Evolutionary conservation across 805 yeast genomes (phyloP).

Genomic region (Trichomonascus vanleenenianus): DNA sequence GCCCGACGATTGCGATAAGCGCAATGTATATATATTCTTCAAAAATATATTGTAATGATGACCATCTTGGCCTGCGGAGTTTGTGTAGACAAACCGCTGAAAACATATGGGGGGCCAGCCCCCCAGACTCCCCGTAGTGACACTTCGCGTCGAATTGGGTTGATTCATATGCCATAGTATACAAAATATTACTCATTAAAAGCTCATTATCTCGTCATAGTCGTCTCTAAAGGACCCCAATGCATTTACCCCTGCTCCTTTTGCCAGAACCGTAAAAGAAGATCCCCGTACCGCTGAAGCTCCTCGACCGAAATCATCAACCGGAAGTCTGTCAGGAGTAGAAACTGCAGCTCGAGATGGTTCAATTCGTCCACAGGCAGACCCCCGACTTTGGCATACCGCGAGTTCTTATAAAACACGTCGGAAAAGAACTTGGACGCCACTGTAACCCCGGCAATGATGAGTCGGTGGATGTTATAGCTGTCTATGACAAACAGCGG

Average conservation of each 20-base stretch:
- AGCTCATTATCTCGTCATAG: background rate
- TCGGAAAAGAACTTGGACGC: constrained; percentile 92
- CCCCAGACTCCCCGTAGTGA: no score
- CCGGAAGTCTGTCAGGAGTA: constrained; percentile 76
- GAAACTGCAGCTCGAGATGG: constrained; percentile 83
- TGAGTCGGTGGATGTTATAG: constrained; percentile 87
- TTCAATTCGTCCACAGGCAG: constrained; percentile 88
- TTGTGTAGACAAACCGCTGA: no score
- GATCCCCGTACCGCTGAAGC: constrained; percentile 81
- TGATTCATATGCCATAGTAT: no score
- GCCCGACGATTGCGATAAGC: constrained; percentile 51
- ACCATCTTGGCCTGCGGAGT: background rate
- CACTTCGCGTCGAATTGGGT: no score
- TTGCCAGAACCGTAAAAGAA: constrained; percentile 77
- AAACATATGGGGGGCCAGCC: no score
- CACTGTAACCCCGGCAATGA: constrained; percentile 92
- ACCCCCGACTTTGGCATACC: constrained; percentile 93
- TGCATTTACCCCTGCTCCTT: constrained; percentile 14
- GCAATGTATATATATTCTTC: background rate
- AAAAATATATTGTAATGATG: background rate
- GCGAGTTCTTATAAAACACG: constrained; percentile 85
- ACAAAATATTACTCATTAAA: background rate
- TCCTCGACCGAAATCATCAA: constrained; percentile 86
- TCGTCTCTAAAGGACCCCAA: background rate
- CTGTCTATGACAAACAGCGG: constrained; percentile 92